Evolutionary conservation across 345 rosid genomes (phyloP).

Genomic region (Alliaria petiolata): DNA sequence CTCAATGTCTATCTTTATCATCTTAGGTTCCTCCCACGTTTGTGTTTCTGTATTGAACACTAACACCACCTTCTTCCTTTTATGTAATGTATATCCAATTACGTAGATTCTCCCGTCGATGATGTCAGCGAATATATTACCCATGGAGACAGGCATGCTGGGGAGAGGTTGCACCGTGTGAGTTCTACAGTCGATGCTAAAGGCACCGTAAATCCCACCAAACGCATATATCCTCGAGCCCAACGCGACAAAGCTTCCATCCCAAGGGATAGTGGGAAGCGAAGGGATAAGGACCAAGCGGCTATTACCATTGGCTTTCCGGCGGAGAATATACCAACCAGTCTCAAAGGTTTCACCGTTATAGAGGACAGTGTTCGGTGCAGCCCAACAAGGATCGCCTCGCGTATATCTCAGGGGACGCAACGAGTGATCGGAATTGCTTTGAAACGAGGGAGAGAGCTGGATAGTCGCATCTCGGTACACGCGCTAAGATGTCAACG

Average conservation of each 20-base stretch:
- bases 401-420: background rate
- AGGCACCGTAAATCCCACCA: no score
- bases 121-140: no score
- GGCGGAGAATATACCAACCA: background rate
- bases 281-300: background rate
- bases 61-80: no score
- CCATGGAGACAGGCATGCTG: no score
- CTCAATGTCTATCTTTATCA: background rate
- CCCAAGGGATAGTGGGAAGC: background rate
- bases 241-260: background rate
- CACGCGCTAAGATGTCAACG: background rate
- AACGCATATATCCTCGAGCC: background rate
- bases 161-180: no score
- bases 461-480: background rate
- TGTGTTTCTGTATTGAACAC: background rate
- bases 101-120: background rate
- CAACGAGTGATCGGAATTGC: background rate
- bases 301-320: no score
- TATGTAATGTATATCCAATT: no score
- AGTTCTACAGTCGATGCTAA: no score
- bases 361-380: background rate
- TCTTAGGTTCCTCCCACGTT: background rate
- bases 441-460: background rate
- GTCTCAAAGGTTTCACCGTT: no score
- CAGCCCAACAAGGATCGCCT: background rate